These are phyloP conservation scores for Pseudocercospora cruenta DNA, from an alignment of 2,329 filamentous ascomycete genomes.

Conservation along the genomic window DNA sequence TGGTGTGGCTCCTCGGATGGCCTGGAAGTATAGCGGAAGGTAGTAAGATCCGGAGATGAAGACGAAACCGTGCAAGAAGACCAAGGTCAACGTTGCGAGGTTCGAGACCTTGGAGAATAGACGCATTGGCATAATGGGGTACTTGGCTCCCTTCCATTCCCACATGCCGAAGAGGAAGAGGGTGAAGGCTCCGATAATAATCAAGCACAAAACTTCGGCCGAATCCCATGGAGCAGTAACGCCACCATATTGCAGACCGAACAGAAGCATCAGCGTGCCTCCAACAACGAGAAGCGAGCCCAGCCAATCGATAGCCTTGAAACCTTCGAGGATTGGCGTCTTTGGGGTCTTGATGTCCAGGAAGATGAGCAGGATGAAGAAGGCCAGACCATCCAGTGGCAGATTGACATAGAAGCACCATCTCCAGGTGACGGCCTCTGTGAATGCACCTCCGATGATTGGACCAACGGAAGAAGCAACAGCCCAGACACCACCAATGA, in stretches of 20 bases:
- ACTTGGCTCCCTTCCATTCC: conserved; percentile 73
- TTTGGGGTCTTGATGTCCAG: conserved; percentile 69
- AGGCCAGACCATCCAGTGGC: conserved; percentile 62
- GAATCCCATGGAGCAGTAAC: conserved; percentile 75
- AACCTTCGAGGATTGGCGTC: conserved; percentile 63
- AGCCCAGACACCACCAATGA: conserved; percentile 54
- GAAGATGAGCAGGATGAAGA: conserved; percentile 63
- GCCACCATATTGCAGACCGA: conserved; percentile 84
- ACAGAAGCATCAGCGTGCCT: conserved; percentile 81
- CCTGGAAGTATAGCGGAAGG: conserved; percentile 83
- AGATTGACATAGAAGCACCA: conserved; percentile 68
- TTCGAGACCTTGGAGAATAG: conserved; percentile 71
- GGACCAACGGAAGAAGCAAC: conserved; percentile 35
- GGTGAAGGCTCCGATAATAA: conserved; percentile 70
- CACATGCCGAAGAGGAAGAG: conserved; percentile 67
- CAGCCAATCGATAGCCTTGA: conserved; percentile 68
- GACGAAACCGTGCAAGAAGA: conserved; percentile 74
- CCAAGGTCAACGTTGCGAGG: conserved; percentile 65
- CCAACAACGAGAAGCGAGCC: conserved; percentile 71
- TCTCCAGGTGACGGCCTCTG: conserved; percentile 64
- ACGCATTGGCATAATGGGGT: conserved; percentile 75
- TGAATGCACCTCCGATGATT: conserved; percentile 70
- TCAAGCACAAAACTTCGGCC: conserved; percentile 73
- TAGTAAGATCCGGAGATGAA: conserved; percentile 80
- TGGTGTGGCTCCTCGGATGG: conserved; percentile 68